phyloP scores from a whole-genome alignment of 352 stramenopile genomes.

The Thraustochytrium striatum region DNA sequence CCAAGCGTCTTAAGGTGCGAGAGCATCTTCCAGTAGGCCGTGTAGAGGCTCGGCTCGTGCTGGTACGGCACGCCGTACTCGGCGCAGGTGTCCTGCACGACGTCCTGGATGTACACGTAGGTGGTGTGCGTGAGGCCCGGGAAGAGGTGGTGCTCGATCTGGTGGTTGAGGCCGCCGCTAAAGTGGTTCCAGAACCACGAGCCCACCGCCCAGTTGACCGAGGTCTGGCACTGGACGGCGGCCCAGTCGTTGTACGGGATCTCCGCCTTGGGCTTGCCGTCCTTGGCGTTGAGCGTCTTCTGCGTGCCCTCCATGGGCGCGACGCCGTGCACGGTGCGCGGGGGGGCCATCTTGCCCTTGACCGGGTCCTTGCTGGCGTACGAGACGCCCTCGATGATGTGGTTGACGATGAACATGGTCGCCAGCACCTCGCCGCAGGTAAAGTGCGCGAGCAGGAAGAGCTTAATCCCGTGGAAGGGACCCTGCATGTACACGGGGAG shows the following conservation, averaged over 20 bases:
- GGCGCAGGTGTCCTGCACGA: conserved; percentile 83
- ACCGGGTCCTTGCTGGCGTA: conserved; percentile 22
- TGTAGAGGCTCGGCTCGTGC: conserved; percentile 71
- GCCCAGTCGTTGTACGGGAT: conserved; percentile 82
- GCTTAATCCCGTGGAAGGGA: conserved; percentile 65
- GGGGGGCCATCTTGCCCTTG: conserved; percentile 31
- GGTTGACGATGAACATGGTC: conserved; percentile 83
- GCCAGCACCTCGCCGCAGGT: conserved; percentile 83
- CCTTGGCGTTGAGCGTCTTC: background rate
- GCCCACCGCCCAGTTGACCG: conserved; percentile 82
- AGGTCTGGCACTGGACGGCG: conserved; percentile 85
- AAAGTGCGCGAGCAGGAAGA: conserved; percentile 80
- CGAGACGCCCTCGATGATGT: conserved; percentile 49
- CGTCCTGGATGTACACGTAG: conserved; percentile 82
- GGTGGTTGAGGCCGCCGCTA: conserved; percentile 92
- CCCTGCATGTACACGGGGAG: conserved; percentile 68
- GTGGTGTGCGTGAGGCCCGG: conserved; percentile 77
- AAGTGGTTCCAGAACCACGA: conserved; percentile 80
- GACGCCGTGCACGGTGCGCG: conserved; percentile 1
- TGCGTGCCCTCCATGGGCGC: conserved; percentile 14
- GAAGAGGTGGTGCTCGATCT: conserved; percentile 89
- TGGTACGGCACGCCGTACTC: conserved; percentile 88
- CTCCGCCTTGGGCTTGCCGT: background rate
- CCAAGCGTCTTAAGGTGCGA: conserved; percentile 82
- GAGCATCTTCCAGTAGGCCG: conserved; percentile 74